Conservation (phyloP, 2,329 filamentous ascomycete genomes). For the Pseudopyricularia cyperi region DNA sequence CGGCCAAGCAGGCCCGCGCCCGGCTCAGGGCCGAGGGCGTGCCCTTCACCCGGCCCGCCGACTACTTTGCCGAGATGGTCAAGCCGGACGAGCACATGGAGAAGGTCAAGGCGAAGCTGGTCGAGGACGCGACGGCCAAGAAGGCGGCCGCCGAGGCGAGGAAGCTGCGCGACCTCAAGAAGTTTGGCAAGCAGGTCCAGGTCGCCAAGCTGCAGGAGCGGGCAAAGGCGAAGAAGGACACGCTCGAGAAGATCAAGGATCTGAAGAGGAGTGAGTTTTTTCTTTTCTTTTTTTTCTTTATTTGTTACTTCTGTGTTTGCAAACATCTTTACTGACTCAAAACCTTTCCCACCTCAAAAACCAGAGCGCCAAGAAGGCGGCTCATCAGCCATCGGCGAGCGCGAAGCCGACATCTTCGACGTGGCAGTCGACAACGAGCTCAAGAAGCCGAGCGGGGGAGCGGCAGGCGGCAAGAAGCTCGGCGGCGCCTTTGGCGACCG, state of each 20-base stretch:
- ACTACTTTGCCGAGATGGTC: slow-evolving; percentile 99
- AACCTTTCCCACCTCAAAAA: slow-evolving; percentile 4
- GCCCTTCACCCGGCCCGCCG: slow-evolving; percentile 75
- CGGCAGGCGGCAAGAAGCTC: slow-evolving; percentile 21
- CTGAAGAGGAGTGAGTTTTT: slow-evolving; percentile 76
- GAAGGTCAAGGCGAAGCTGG: slow-evolving; percentile 83
- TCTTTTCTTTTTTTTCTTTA: slow-evolving; percentile 1
- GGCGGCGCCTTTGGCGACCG: slow-evolving; percentile 22
- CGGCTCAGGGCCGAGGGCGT: slow-evolving; percentile 70
- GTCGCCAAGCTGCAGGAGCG: slow-evolving; percentile 91
- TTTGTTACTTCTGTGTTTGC: no score
- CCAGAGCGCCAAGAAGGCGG: slow-evolving; percentile 67
- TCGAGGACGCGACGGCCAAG: slow-evolving; percentile 84
- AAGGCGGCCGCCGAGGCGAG: slow-evolving; percentile 86
- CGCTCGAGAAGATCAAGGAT: slow-evolving; percentile 86
- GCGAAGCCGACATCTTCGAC: slow-evolving; percentile 83
- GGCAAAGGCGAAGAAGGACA: slow-evolving; percentile 81
- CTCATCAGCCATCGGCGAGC: slow-evolving; percentile 45
- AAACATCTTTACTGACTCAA: slow-evolving; percentile 7
- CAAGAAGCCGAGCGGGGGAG: slow-evolving; percentile 21
- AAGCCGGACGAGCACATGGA: slow-evolving; percentile 98
- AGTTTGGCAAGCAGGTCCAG: slow-evolving; percentile 98
- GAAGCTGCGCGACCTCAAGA: slow-evolving; percentile 90
- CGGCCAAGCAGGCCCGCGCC: slow-evolving; percentile 59
- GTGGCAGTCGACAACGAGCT: slow-evolving; percentile 66